These are phyloP conservation scores for Aureobasidium sp. DNA, from an alignment of 2,329 filamentous ascomycete species.

Conservation along the genomic window DNA sequence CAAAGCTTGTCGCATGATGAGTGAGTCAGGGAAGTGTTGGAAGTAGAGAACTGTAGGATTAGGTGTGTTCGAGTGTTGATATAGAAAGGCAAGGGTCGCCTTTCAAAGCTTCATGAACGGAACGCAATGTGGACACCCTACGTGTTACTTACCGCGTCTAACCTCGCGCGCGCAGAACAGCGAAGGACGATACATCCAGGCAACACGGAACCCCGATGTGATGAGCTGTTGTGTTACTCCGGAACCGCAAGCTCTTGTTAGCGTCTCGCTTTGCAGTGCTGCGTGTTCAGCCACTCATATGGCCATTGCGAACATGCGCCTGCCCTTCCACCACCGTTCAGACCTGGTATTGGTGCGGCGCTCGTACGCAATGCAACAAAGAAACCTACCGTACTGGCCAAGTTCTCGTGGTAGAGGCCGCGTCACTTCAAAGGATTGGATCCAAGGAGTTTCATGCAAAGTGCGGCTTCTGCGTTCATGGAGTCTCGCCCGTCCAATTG, in stretches of 20 bases:
- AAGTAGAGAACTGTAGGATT: neutral
- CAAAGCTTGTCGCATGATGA: neutral
- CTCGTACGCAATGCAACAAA: neutral
- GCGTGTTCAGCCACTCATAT: neutral
- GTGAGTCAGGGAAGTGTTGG: too few species aligned
- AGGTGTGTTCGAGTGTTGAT: neutral
- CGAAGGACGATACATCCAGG: neutral
- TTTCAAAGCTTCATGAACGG: neutral
- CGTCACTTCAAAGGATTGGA: neutral
- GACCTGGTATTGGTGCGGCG: neutral
- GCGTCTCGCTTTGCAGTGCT: neutral
- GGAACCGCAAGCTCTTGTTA: neutral
- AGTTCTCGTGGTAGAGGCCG: neutral
- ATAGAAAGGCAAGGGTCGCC: neutral
- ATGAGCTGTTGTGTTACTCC: neutral
- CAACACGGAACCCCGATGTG: neutral
- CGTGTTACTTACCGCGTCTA: neutral
- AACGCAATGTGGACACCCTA: neutral
- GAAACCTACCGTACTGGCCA: neutral
- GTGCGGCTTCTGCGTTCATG: neutral
- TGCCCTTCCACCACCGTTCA: neutral
- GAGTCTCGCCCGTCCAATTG: neutral
- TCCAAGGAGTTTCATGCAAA: neutral
- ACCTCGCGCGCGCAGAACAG: neutral
- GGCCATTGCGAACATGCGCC: neutral